These are phyloP conservation scores for Magnusiomyces fungicola DNA, from an alignment of 1,139 yeast genomes.

Conservation along the genomic window DNA sequence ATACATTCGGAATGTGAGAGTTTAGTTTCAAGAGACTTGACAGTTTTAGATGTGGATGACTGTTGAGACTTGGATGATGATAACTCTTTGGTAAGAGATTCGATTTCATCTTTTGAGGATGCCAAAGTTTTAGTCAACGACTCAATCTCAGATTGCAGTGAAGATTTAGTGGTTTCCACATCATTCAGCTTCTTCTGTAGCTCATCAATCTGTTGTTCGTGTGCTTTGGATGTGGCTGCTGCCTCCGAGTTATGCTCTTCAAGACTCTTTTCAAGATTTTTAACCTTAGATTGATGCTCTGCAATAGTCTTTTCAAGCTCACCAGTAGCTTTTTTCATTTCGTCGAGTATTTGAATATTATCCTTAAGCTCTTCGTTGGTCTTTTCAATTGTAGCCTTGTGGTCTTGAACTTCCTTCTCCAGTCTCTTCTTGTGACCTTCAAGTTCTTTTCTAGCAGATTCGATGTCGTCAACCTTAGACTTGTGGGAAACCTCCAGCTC, in stretches of 20 bases:
- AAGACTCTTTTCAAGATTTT: constrained; percentile 2
- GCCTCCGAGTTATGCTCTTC: not conserved
- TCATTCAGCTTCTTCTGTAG: constrained; percentile 6
- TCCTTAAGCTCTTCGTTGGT: constrained; percentile 5
- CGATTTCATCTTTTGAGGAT: not conserved
- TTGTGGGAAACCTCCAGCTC: constrained; percentile 5
- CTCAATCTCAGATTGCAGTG: not conserved
- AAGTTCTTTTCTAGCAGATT: constrained; percentile 4
- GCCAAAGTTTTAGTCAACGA: not conserved
- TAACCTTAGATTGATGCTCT: not conserved
- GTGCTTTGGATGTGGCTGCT: not conserved
- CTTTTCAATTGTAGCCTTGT: not conserved
- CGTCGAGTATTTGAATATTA: not conserved
- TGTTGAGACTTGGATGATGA: not conserved
- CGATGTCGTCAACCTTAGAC: constrained; percentile 1
- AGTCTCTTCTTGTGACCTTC: constrained; percentile 5
- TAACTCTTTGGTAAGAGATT: not conserved
- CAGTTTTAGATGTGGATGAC: not conserved
- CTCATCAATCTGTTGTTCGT: constrained; percentile 6
- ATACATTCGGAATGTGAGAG: not conserved
- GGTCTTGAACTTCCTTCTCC: not conserved
- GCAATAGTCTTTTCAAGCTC: constrained; percentile 8
- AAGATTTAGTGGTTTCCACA: not conserved
- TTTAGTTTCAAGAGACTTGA: not conserved
- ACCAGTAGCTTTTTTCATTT: not conserved